phyloP scores from a whole-genome alignment of 495 filamentous ascomycete genomes.

The Penicillium odoratum region DNA sequence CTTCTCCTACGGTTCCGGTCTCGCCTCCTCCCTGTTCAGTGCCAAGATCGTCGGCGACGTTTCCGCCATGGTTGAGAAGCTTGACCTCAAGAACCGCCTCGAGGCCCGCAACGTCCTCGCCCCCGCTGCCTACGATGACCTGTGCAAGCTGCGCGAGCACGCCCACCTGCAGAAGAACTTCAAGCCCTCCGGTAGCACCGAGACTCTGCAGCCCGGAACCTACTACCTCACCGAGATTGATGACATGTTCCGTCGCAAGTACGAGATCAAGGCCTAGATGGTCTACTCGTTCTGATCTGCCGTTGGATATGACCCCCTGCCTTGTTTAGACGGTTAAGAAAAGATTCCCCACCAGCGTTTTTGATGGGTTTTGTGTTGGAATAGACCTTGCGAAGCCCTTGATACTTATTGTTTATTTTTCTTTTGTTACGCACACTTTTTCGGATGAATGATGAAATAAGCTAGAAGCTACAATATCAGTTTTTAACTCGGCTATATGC shows the following conservation, averaged over 20 bases:
- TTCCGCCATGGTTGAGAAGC: constrained; percentile 69
- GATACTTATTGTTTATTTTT: constrained; percentile 17
- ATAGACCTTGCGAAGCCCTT: constrained; percentile 31
- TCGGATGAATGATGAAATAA: constrained; percentile 30
- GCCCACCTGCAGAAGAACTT: constrained; percentile 93
- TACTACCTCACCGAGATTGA: constrained; percentile 92
- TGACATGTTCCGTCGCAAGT: constrained; percentile 91
- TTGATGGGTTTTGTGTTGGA: constrained; percentile 23
- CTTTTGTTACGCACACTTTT: constrained; percentile 14
- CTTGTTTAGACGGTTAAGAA: constrained; percentile 39
- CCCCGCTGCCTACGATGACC: constrained; percentile 88
- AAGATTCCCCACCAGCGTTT: constrained; percentile 45
- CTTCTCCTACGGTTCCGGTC: constrained; percentile 94
- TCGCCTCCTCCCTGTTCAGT: constrained; percentile 88
- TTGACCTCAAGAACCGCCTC: constrained; percentile 78
- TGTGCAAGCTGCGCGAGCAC: constrained; percentile 91
- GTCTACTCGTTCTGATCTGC: constrained; percentile 18
- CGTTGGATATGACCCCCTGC: constrained; percentile 29
- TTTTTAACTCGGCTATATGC: neutral
- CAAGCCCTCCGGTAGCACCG: constrained; percentile 71
- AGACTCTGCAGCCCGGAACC: constrained; percentile 72
- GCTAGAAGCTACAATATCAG: constrained; percentile 12
- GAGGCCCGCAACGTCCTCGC: constrained; percentile 67
- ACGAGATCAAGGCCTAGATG: constrained; percentile 79
- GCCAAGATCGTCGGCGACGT: constrained; percentile 79